Percentiles rank a stretch among this genome's conserved stretches.
Evolutionary conservation across 129 eudicot species (phyloP).

Genomic region (Centella asiatica): DNA sequence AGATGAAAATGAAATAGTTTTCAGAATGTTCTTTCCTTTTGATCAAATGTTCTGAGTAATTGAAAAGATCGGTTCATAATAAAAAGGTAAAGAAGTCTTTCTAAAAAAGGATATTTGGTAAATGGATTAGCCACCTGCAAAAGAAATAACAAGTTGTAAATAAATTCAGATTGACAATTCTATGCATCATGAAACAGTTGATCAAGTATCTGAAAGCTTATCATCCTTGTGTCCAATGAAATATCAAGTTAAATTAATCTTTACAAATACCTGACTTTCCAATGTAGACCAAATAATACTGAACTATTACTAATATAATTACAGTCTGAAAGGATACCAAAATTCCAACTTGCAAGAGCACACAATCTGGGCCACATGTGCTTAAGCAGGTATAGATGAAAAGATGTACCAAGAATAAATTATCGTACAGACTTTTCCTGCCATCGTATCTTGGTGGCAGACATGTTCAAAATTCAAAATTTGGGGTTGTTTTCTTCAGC

Average conservation of each 20-base stretch:
- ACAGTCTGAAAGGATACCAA: background rate
- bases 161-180: background rate
- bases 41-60: background rate
- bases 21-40: no score
- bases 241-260: background rate
- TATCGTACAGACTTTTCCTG: background rate
- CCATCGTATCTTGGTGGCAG: background rate
- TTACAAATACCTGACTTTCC: background rate
- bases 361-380: background rate
- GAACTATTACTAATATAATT: background rate
- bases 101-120: slow-evolving; percentile 86
- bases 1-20: background rate
- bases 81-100: background rate
- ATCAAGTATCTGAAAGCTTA: background rate
- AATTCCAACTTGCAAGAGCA: background rate
- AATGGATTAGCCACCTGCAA: slow-evolving; percentile 94
- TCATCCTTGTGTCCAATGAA: background rate
- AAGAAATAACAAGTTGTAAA: slow-evolving; percentile 2
- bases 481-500: no score
- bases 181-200: background rate
- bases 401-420: background rate
- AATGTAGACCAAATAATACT: background rate
- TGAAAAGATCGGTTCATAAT: no score
- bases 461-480: background rate
- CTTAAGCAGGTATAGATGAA: background rate